Conservation (phyloP, 208 protist genomes). For the Strigomonas culicis region DNA sequence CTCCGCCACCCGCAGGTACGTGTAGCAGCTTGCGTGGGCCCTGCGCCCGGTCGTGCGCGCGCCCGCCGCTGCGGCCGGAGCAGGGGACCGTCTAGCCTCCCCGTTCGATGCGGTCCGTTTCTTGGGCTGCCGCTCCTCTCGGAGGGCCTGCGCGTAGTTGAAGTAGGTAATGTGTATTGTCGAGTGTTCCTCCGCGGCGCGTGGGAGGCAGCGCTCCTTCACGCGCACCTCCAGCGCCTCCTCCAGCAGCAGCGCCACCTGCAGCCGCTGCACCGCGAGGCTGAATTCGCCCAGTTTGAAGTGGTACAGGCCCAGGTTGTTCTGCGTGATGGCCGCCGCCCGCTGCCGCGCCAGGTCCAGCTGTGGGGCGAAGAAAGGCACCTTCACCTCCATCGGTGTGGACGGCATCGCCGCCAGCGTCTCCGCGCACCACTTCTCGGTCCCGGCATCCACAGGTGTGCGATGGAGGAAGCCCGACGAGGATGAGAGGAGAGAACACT, state of each 20-base stretch:
- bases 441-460: no score
- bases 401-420: no score
- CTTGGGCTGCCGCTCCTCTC: conserved; percentile 18
- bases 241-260: conserved; percentile 44
- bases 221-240: conserved; percentile 33
- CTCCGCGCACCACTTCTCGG: background rate
- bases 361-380: conserved; percentile 49
- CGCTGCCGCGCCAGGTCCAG: conserved; percentile 35
- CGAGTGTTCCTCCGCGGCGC: no score
- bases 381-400: conserved; percentile 27
- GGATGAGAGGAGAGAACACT: no score
- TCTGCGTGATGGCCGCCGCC: conserved; percentile 41
- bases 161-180: conserved; percentile 80
- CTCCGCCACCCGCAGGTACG: background rate
- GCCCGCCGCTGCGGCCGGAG: no score
- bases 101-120: conserved; percentile 8
- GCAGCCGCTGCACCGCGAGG: conserved; percentile 39
- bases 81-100: no score
- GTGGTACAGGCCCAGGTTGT: conserved; percentile 85
- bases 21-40: background rate
- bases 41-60: background rate
- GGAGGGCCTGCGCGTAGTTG: conserved; percentile 71
- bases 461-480: no score
- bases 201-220: no score
- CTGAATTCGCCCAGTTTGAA: conserved; percentile 72